Evolutionary conservation across 2,329 filamentous ascomycete species (phyloP).

Genomic region (Sclerotinia borealis): DNA sequence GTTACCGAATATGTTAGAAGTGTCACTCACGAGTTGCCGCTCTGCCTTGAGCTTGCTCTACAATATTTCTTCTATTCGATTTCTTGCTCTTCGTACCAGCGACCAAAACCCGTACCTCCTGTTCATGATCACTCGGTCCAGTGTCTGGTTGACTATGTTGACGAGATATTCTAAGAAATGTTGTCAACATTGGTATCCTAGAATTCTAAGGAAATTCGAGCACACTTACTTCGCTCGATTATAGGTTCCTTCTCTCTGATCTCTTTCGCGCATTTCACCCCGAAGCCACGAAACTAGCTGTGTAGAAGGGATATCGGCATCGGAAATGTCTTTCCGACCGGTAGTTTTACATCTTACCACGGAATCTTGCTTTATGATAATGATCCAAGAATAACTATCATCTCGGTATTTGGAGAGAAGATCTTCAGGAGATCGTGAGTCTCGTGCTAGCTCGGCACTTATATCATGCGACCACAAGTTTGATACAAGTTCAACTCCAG

Average conservation of each 20-base stretch:
- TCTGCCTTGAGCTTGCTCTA: conserved; percentile 66
- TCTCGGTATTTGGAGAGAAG: conserved; percentile 70
- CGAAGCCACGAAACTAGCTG: conserved; percentile 78
- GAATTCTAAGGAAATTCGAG: background rate
- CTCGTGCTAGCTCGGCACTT: conserved; percentile 79
- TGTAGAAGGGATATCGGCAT: conserved; percentile 66
- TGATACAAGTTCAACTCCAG: conserved; percentile 70
- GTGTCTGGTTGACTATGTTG: conserved; percentile 24
- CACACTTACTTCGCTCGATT: conserved; percentile 32
- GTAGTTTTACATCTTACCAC: conserved; percentile 76
- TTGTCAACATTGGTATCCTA: background rate
- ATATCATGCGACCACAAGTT: conserved; percentile 78
- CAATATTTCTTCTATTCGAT: conserved; percentile 77
- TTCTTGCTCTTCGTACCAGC: conserved; percentile 84
- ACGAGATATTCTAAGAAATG: conserved; percentile 28
- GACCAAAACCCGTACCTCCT: conserved; percentile 79
- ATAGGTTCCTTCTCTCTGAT: conserved; percentile 51
- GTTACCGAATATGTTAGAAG: background rate
- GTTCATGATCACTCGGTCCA: conserved; percentile 42
- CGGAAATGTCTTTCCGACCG: conserved; percentile 65
- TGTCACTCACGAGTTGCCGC: conserved; percentile 41
- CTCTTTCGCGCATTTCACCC: conserved; percentile 73
- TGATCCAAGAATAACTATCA: conserved; percentile 76
- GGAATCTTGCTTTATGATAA: conserved; percentile 75
- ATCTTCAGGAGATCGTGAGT: conserved; percentile 74